Base-by-base conservation (phyloP, 2,329 filamentous ascomycete species). In the Fusarium albidum region DNA sequence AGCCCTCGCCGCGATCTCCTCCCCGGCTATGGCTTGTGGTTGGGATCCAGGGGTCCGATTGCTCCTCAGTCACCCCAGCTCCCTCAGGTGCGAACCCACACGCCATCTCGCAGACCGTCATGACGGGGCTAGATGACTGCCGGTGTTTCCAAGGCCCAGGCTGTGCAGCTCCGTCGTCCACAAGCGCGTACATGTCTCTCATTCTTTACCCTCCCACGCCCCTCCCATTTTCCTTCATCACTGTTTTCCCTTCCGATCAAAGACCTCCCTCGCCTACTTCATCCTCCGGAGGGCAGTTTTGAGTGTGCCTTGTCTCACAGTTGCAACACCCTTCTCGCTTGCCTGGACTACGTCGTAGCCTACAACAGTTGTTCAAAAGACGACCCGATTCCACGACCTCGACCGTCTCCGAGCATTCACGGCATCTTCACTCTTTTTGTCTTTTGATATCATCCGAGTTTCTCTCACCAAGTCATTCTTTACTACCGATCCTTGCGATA, bases 151-250 rank as follows among this genome's bases (percentile, higher is more conserved):
- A 64, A 66, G 59, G 55, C 63, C 50, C 52, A 40, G 43, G 34
- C 33, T 59, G 46, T 53, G 57, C 59, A 60, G 27, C 45, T 33
- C 38, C 39, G 25, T 27, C 28, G 50, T 63, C 52, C 46, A 48
- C 53, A 62, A 21, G 58, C 52, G 38, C 49, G 54, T 61, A 61
- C 61, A 62, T 53, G 60, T 66, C 64, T 65, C 67, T 68, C 70
- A 69, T 73, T 73, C 69, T 69, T 64, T 73, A 71, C 70, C 64
- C 69, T 69, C 65, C 58, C 63, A 68, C 69, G 57, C 70, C 71
- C 69, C 68, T 69, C 65, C 61, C 49, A 63, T 50, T 58, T 55
- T 56, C 49, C 55, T 32, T 56, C 60, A 62, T 61, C 55, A 57
- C 25, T 63, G 54, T 43, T 55, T 63, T 63, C 64, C 63, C 65